Conservation (phyloP, 345 rosid genomes). For the Melastoma malabathricum region DNA sequence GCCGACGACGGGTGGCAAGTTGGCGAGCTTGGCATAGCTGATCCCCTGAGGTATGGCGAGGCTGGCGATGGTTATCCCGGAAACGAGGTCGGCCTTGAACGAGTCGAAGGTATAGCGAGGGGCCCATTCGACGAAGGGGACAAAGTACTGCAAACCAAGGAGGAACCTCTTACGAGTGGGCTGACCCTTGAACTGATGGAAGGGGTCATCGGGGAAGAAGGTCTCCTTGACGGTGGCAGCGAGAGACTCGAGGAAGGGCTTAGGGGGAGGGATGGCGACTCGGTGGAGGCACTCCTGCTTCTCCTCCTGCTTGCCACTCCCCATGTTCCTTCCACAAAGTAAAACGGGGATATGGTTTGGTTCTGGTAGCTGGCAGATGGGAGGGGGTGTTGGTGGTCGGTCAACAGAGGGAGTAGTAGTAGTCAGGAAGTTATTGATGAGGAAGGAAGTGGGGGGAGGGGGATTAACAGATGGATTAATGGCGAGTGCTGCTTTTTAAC, state of each 20-base stretch:
- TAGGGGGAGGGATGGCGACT: conserved; percentile 60
- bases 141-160: conserved; percentile 49
- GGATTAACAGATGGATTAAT: no score
- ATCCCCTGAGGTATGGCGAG: conserved; percentile 98
- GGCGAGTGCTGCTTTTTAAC: no score
- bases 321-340: neutral
- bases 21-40: conserved; percentile 80
- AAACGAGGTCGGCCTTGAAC: conserved; percentile 63
- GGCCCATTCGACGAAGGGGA: conserved; percentile 84
- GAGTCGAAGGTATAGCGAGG: conserved; percentile 67
- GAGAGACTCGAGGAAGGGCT: conserved; percentile 59
- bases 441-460: no score
- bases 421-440: no score
- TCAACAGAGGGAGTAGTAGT: no score
- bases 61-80: conserved; percentile 93
- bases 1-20: conserved; percentile 88
- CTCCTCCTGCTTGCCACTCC: conserved; percentile 11
- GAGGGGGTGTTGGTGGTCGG: no score
- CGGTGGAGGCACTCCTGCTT: conserved; percentile 25
- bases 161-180: conserved; percentile 31
- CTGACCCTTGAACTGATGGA: conserved; percentile 71
- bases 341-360: no score
- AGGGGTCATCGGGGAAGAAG: conserved; percentile 85
- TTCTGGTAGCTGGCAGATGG: no score
- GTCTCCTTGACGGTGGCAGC: conserved; percentile 59